phyloP scores from a whole-genome alignment of 305 asterid genomes.

The Solanum aculeatissimum region DNA sequence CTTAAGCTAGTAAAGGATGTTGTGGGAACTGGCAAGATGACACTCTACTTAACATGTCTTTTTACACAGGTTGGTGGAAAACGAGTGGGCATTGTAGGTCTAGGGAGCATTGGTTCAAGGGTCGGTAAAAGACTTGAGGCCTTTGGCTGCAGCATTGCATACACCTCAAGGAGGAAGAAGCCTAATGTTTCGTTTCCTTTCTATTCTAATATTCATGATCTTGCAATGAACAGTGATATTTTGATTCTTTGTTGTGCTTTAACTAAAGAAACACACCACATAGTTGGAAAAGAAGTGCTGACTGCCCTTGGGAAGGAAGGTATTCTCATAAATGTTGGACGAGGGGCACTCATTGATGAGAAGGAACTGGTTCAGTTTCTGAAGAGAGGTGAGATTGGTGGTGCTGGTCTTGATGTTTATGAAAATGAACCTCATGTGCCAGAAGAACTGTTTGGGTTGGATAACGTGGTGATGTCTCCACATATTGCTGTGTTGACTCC shows the following conservation, averaged over 20 bases:
- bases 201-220: slow-evolving; percentile 20
- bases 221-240: slow-evolving; percentile 34
- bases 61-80: slow-evolving; percentile 44
- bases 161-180: slow-evolving; percentile 37
- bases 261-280: slow-evolving; percentile 38
- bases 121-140: slow-evolving; percentile 43
- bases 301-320: slow-evolving; percentile 39
- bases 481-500: slow-evolving; percentile 32
- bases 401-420: slow-evolving; percentile 70
- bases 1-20: background rate
- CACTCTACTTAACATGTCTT: background rate
- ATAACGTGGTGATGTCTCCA: slow-evolving; percentile 54
- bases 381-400: slow-evolving; percentile 46
- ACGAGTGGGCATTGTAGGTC: slow-evolving; percentile 58
- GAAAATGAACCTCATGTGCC: slow-evolving; percentile 62
- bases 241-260: slow-evolving; percentile 38
- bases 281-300: slow-evolving; percentile 35
- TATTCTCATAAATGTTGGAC: slow-evolving; percentile 40
- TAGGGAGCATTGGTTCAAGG: slow-evolving; percentile 58
- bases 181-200: slow-evolving; percentile 21
- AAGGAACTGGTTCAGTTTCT: slow-evolving; percentile 39
- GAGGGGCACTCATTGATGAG: slow-evolving; percentile 48
- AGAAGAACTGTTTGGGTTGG: slow-evolving; percentile 24
- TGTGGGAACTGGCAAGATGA: background rate
- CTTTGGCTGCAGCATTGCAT: slow-evolving; percentile 48